A percentile compares a stretch with the other conserved stretches of the same genome.
phyloP scores from a whole-genome alignment of 768 basidiomycete species.

The Boletellus ananiceps region DNA sequence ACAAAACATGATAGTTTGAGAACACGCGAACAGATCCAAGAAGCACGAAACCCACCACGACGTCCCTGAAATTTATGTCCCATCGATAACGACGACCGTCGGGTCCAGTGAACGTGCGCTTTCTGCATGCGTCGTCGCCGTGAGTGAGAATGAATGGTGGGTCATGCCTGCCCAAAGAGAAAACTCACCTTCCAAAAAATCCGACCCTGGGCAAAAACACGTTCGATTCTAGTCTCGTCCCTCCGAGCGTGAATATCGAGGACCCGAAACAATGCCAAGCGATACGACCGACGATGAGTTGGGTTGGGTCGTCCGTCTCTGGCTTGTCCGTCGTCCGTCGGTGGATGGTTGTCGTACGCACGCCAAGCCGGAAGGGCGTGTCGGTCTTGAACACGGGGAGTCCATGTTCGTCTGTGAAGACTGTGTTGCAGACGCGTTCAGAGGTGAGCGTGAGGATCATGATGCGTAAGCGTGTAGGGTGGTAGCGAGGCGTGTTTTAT shows the following conservation, averaged over 20 bases:
- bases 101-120: slow-evolving; percentile 28
- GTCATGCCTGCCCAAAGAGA: neutral
- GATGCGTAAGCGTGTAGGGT: neutral
- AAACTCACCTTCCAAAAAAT: slow-evolving; percentile 11
- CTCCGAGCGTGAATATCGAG: slow-evolving; percentile 29
- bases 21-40: neutral
- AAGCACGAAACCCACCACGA: slow-evolving; percentile 9
- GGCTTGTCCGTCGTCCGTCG: slow-evolving; percentile 1
- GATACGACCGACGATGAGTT: slow-evolving; percentile 27
- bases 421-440: slow-evolving; percentile 24
- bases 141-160: neutral
- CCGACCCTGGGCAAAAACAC: slow-evolving; percentile 23
- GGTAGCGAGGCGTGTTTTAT: neutral
- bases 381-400: slow-evolving; percentile 24
- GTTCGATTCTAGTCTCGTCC: slow-evolving; percentile 20
- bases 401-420: slow-evolving; percentile 26
- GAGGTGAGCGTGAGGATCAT: slow-evolving; percentile 26
- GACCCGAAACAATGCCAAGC: slow-evolving; percentile 29
- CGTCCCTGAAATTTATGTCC: slow-evolving; percentile 15
- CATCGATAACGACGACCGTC: slow-evolving; percentile 33
- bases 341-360: slow-evolving; percentile 18
- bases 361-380: slow-evolving; percentile 20
- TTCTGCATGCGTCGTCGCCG: slow-evolving; percentile 6
- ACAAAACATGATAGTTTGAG: neutral
- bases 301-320: slow-evolving; percentile 19